Conservation (phyloP, 805 yeast genomes). For the Cyberlindnera bimundalis region DNA sequence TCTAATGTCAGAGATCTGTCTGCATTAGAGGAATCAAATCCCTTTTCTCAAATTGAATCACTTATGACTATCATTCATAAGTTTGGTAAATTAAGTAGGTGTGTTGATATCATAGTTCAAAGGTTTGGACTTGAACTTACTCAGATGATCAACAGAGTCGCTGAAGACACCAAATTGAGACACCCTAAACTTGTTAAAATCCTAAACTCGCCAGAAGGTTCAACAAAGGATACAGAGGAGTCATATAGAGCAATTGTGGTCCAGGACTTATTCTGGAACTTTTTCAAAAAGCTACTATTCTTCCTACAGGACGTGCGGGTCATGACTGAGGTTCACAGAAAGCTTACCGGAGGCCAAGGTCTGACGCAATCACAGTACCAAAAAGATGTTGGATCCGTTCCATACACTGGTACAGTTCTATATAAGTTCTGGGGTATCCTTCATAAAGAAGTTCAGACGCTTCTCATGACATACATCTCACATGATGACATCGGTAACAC, state of each 20-base stretch:
- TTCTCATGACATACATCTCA: constrained; percentile 24
- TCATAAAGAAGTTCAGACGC: constrained; percentile 17
- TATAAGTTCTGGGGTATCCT: constrained; percentile 19
- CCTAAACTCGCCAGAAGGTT: constrained; percentile 19
- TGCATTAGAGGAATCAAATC: constrained; percentile 39
- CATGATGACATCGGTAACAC: constrained; percentile 9
- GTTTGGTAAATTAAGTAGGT: constrained; percentile 57
- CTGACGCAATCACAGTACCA: background rate
- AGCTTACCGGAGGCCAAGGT: constrained; percentile 4
- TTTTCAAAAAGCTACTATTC: constrained; percentile 60
- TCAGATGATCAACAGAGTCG: constrained; percentile 55
- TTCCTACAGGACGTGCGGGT: constrained; percentile 70
- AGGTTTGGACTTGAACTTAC: constrained; percentile 61
- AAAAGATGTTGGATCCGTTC: background rate
- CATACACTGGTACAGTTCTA: constrained; percentile 3
- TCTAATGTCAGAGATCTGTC: constrained; percentile 26
- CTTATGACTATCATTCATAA: constrained; percentile 56
- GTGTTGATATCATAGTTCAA: constrained; percentile 50
- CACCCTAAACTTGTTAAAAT: constrained; percentile 43
- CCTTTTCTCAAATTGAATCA: constrained; percentile 50
- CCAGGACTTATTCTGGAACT: constrained; percentile 65
- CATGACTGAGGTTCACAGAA: constrained; percentile 42
- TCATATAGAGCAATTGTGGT: constrained; percentile 54
- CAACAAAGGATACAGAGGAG: constrained; percentile 26
- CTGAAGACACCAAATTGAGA: constrained; percentile 60